These are phyloP conservation scores for Acmispon strigosus DNA, from an alignment of 306 rosid genomes.

Conservation along the genomic window DNA sequence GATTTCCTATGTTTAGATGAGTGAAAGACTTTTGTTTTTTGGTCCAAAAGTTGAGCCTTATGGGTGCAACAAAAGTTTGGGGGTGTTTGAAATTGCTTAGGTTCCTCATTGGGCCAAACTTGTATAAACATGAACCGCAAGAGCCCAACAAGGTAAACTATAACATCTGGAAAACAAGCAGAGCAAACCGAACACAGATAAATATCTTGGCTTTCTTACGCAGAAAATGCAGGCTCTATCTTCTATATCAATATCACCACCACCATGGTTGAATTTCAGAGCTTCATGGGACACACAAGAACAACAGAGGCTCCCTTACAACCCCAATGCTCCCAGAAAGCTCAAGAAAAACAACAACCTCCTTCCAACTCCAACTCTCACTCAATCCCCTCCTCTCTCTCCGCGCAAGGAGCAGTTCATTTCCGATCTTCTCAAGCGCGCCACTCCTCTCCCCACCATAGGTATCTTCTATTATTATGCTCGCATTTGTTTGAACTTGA, in stretches of 20 bases:
- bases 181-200: background rate
- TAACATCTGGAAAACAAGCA: background rate
- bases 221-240: constrained; percentile 10
- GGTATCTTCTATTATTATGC: constrained; percentile 12
- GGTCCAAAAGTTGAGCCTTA: too few species aligned
- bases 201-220: background rate
- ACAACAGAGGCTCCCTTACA: constrained; percentile 58
- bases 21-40: too few species aligned
- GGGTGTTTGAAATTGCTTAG: too few species aligned
- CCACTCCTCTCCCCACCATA: constrained; percentile 21
- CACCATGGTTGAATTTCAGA: constrained; percentile 12
- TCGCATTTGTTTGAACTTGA: too few species aligned
- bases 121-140: background rate
- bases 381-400: constrained; percentile 25
- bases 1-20: too few species aligned
- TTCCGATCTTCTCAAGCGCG: constrained; percentile 61
- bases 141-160: background rate
- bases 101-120: too few species aligned
- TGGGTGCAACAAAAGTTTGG: too few species aligned
- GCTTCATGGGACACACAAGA: constrained; percentile 78
- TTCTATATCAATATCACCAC: background rate
- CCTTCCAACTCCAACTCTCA: background rate
- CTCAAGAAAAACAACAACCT: constrained; percentile 32
- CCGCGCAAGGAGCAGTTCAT: constrained; percentile 23
- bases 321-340: constrained; percentile 81